Base-by-base conservation (phyloP, 1,139 yeast genomes). In the Protomyces arabidopsidicola region DNA sequence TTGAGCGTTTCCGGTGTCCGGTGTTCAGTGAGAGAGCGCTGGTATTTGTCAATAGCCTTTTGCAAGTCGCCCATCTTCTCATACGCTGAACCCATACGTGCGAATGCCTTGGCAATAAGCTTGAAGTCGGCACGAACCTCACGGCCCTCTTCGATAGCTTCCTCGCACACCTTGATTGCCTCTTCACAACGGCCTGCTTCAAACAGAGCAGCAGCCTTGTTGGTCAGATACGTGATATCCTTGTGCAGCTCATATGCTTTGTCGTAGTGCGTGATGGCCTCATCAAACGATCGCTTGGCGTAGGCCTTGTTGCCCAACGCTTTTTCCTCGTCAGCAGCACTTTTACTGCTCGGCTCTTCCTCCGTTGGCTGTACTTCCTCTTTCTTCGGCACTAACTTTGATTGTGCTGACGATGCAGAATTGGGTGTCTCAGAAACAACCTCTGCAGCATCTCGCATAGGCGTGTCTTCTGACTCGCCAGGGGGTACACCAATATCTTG, bases 151-250 rank as follows among this genome's bases (percentile, higher is more conserved):
- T 89, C 97, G 68, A 93, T 82, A 18, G 98, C 98, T 65, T 79
- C 78, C 70, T 84, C 78, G 76, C 97, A 87, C 4, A 98, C 89
- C 65, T 81, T 77, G 69, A 93, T 87, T 48, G 97, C 91, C 16
- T 85, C 77, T 65, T 90, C 96, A 72, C 83, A 89, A 72, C 90
- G 97, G 66, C 95, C 97, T 76, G 91, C 90, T 77, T 95, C 99
- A 72, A 78, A 93, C 76, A 93, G 97, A 35, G 98, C 98, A 64
- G 99, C 98, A 45, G 98, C 95, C 73, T 95, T 85, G 81, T 95
- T 95, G 79, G 93, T 95, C 74, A 95, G 81, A 75, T 88, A 95
- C 1, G 98, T 93, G 72, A 93, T 89, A 73, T 95, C 98, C 73
- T 86, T 82, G 77, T 81, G 78, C 38, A 85, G 75, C 54, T 86